A percentile compares a stretch with the other conserved stretches of the same genome.
Evolutionary conservation across 129 eudicot genomes (phyloP).

Genomic region (Daucus carota): DNA sequence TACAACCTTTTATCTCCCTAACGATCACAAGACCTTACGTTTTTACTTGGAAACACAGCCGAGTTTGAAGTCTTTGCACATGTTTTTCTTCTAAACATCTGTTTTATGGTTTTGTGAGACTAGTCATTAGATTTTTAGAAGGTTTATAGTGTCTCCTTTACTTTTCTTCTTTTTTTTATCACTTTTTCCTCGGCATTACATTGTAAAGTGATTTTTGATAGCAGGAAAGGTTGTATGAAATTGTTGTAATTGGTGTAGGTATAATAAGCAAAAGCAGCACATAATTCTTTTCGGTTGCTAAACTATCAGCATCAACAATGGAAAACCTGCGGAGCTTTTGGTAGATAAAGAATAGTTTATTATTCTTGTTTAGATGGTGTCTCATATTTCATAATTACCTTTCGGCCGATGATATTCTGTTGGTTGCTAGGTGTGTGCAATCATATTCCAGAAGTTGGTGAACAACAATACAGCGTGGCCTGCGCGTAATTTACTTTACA

Average conservation of each 20-base stretch:
- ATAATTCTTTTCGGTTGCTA: slow-evolving; percentile 17
- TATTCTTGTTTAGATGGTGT: neutral
- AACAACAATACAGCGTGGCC: neutral
- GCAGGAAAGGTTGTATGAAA: slow-evolving; percentile 31
- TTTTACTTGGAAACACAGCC: neutral
- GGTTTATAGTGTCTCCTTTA: slow-evolving; percentile 11
- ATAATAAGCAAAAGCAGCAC: slow-evolving; percentile 27
- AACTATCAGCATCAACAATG: neutral
- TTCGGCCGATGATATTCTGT: neutral
- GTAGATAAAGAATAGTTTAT: neutral
- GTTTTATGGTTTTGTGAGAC: slow-evolving; percentile 34
- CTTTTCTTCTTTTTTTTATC: slow-evolving; percentile 3
- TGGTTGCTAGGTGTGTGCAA: neutral
- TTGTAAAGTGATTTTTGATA: slow-evolving; percentile 66
- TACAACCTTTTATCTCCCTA: slow-evolving; percentile 9
- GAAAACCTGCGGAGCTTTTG: neutral
- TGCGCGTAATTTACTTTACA: slow-evolving; percentile 8
- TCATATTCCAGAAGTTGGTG: neutral
- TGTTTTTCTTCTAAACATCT: neutral
- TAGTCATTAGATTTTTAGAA: slow-evolving; percentile 29
- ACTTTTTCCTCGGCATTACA: slow-evolving; percentile 12
- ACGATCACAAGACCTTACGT: slow-evolving; percentile 18
- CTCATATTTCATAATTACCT: neutral
- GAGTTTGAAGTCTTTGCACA: neutral
- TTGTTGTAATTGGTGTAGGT: slow-evolving; percentile 44